Conservation (phyloP, 2,329 filamentous ascomycete species). For the Aspergillus sp. region DNA sequence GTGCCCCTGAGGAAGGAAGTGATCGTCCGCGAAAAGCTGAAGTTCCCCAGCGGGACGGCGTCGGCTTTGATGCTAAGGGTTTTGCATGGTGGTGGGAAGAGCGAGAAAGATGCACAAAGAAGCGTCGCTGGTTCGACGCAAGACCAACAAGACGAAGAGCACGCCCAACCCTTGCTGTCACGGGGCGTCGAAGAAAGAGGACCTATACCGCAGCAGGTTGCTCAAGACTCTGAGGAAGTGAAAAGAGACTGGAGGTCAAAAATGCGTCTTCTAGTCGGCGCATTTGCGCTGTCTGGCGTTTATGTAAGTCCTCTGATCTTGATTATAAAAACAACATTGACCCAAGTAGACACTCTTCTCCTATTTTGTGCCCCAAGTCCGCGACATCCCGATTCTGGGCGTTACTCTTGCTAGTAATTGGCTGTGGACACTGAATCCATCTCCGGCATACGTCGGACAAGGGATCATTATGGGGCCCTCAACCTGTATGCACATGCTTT, state of each 20-base stretch:
- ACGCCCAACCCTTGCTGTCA: constrained; percentile 29
- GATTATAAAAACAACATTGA: constrained; percentile 11
- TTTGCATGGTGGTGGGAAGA: constrained; percentile 65
- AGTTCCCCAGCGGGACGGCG: constrained; percentile 93
- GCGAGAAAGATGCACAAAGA: constrained; percentile 41
- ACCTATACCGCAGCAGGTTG: constrained; percentile 51
- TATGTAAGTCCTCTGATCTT: constrained; percentile 42
- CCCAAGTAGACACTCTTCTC: constrained; percentile 71
- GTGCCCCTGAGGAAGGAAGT: constrained; percentile 88
- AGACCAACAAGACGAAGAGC: constrained; percentile 26
- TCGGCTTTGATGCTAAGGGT: constrained; percentile 92
- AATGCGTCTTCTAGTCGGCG: constrained; percentile 59
- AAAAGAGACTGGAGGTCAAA: constrained; percentile 61
- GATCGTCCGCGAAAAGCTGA: constrained; percentile 86
- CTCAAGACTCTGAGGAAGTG: constrained; percentile 32
- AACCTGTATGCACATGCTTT: constrained; percentile 91
- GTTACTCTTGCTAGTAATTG: constrained; percentile 70
- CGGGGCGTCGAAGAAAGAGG: constrained; percentile 42
- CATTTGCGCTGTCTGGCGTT: constrained; percentile 60
- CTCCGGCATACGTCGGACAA: constrained; percentile 94
- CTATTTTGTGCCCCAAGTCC: constrained; percentile 84
- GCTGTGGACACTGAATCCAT: constrained; percentile 96
- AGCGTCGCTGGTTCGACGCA: constrained; percentile 12
- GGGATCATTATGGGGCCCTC: constrained; percentile 98
- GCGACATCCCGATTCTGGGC: constrained; percentile 86